phyloP scores from a whole-genome alignment of 805 yeast genomes.

The Candida dajiaensis region DNA sequence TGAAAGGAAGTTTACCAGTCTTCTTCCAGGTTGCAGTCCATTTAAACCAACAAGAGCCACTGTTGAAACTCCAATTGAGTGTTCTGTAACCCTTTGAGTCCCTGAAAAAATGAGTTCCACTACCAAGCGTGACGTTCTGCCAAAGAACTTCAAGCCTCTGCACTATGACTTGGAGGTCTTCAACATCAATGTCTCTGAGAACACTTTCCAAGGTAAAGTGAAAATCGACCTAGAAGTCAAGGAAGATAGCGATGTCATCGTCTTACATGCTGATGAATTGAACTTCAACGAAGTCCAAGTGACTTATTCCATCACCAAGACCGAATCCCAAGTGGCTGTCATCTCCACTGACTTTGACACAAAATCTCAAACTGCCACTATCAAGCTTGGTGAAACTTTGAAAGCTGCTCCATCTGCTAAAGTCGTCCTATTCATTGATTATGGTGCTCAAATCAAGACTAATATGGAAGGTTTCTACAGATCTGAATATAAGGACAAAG shows the following conservation, averaged over 20 bases:
- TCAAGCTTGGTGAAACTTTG: slow-evolving; percentile 44
- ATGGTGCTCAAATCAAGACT: slow-evolving; percentile 56
- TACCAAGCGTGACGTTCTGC: slow-evolving; percentile 40
- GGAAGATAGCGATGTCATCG: slow-evolving; percentile 39
- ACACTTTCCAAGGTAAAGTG: slow-evolving; percentile 52
- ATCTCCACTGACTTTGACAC: slow-evolving; percentile 36
- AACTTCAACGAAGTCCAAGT: slow-evolving; percentile 43
- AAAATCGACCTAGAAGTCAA: slow-evolving; percentile 47
- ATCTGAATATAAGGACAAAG: slow-evolving; percentile 50
- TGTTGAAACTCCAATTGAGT: neutral
- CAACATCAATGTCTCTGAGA: slow-evolving; percentile 52
- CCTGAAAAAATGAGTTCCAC: neutral
- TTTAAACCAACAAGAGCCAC: neutral
- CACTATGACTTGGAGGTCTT: slow-evolving; percentile 61
- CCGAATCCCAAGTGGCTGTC: slow-evolving; percentile 17
- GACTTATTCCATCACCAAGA: slow-evolving; percentile 30
- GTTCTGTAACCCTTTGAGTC: neutral
- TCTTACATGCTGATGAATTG: slow-evolving; percentile 58
- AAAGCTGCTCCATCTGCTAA: slow-evolving; percentile 29
- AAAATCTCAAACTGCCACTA: slow-evolving; percentile 55
- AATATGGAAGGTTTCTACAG: slow-evolving; percentile 80
- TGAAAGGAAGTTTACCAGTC: neutral
- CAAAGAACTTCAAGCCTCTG: slow-evolving; percentile 58
- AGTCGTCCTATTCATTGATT: slow-evolving; percentile 42
- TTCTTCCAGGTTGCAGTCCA: neutral